Evolutionary conservation across 257 asterid species (phyloP).

Genomic region (Solanum bulbocastanum): DNA sequence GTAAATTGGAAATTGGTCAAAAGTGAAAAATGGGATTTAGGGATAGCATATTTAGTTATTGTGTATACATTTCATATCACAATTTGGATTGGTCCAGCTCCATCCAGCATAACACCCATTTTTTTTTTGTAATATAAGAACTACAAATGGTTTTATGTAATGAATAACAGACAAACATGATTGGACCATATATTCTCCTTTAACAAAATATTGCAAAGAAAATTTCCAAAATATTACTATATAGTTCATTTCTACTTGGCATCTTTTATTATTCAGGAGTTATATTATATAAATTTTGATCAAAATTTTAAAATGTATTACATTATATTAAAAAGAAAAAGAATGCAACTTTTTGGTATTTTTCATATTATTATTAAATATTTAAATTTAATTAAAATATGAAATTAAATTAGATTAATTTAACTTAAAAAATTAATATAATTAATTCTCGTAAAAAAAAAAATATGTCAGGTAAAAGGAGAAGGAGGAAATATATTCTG

Average conservation of each 20-base stretch:
- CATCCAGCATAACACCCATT: not conserved
- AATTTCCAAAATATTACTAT: too few species aligned
- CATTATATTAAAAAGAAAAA: too few species aligned
- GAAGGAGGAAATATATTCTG: too few species aligned
- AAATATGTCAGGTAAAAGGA: too few species aligned
- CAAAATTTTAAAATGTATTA: not conserved
- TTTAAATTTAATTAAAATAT: too few species aligned
- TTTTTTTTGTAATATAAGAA: not conserved
- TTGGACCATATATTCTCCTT: not conserved
- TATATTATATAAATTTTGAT: too few species aligned
- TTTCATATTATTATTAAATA: too few species aligned
- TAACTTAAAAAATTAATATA: too few species aligned
- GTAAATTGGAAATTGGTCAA: not conserved
- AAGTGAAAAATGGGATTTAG: not conserved
- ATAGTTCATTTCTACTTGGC: too few species aligned
- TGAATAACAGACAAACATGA: not conserved
- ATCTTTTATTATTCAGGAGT: too few species aligned
- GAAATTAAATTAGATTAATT: fast-evolving
- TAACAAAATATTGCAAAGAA: not conserved
- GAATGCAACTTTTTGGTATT: too few species aligned
- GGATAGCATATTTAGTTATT: not conserved
- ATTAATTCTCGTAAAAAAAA: too few species aligned
- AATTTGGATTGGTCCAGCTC: not conserved
- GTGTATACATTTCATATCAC: not conserved
- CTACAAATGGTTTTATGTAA: not conserved